Evolutionary conservation across 2,329 filamentous ascomycete species (phyloP).

Genomic region (Kalaharituber pfeilii): DNA sequence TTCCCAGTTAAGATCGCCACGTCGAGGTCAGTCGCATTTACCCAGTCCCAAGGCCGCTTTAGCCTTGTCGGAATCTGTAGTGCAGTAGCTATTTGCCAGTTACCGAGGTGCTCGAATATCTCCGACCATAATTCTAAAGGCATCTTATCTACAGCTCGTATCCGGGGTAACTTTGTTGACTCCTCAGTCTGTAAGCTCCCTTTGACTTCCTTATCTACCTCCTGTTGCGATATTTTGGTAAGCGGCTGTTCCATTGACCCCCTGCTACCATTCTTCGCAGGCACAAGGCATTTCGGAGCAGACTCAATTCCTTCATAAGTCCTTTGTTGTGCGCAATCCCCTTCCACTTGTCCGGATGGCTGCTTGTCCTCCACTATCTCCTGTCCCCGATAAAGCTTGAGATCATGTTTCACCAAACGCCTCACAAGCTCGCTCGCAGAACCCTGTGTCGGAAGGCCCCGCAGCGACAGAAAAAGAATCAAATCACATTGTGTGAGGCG

Average conservation of each 20-base stretch:
- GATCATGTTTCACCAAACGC: conserved; percentile 18
- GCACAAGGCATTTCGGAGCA: neutral
- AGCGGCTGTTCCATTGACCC: neutral
- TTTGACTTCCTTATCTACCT: neutral
- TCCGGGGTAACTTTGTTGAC: neutral
- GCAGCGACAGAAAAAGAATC: conserved; percentile 16
- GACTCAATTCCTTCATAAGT: no score
- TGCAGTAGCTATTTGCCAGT: conserved; percentile 79
- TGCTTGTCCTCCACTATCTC: conserved; percentile 2
- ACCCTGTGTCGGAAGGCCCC: conserved; percentile 16
- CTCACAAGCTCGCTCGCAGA: conserved; percentile 14
- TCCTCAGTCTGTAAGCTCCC: neutral
- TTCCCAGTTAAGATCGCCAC: conserved; percentile 64
- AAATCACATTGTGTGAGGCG: conserved; percentile 16
- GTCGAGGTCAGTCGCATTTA: conserved; percentile 53
- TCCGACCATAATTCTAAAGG: conserved; percentile 82
- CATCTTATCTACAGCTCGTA: conserved; percentile 28
- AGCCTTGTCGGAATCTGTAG: conserved; percentile 67
- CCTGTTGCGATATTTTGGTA: conserved; percentile 6
- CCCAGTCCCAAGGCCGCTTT: conserved; percentile 55
- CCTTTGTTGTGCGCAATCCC: no score
- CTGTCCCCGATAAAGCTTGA: conserved; percentile 9
- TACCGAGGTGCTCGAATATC: conserved; percentile 64
- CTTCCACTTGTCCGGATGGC: conserved; percentile 7
- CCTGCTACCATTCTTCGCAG: conserved; percentile 8